Evolutionary conservation across 768 basidiomycete species (phyloP).

Genomic region (Panaeolus cyanescens): DNA sequence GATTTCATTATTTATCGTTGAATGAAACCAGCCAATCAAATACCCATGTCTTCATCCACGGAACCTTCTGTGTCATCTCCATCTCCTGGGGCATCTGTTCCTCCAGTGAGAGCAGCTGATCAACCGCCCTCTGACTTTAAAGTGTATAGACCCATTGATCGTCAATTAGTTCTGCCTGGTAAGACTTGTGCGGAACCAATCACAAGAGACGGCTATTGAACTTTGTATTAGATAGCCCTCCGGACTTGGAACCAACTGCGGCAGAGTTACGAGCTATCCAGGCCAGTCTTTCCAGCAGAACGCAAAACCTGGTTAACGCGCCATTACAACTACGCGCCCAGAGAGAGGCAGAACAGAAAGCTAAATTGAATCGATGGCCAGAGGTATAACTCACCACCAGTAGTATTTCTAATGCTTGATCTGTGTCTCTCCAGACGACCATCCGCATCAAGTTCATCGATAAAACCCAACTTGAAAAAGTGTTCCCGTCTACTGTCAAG

Average conservation of each 20-base stretch:
- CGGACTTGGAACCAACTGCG: conserved; percentile 74
- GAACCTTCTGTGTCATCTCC: conserved; percentile 1
- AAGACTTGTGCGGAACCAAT: conserved; percentile 8
- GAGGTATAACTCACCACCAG: conserved; percentile 43
- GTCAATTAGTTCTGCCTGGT: conserved; percentile 14
- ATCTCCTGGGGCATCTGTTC: background rate
- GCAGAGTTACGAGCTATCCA: conserved; percentile 74
- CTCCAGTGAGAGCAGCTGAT: conserved; percentile 1
- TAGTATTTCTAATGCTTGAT: background rate
- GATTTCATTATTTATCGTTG: background rate
- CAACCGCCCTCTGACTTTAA: conserved; percentile 23
- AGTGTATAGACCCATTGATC: conserved; percentile 27
- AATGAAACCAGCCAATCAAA: conserved; percentile 1
- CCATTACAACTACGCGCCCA: conserved; percentile 68
- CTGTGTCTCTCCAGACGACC: conserved; percentile 62
- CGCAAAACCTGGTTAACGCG: conserved; percentile 64
- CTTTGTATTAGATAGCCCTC: conserved; percentile 44
- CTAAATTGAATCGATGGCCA: conserved; percentile 71
- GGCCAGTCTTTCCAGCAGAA: conserved; percentile 58
- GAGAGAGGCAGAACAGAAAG: conserved; percentile 62
- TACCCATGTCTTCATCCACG: conserved; percentile 3
- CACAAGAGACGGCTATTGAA: background rate
- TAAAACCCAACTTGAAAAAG: conserved; percentile 77
- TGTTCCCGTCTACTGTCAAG: conserved; percentile 77
- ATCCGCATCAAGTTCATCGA: conserved; percentile 84